A percentile compares a stretch with the other conserved stretches of the same genome.
These are phyloP conservation scores for Mesembryanthemum crystallinum DNA, from an alignment of 148 eudicot genomes.

Conservation along the genomic window DNA sequence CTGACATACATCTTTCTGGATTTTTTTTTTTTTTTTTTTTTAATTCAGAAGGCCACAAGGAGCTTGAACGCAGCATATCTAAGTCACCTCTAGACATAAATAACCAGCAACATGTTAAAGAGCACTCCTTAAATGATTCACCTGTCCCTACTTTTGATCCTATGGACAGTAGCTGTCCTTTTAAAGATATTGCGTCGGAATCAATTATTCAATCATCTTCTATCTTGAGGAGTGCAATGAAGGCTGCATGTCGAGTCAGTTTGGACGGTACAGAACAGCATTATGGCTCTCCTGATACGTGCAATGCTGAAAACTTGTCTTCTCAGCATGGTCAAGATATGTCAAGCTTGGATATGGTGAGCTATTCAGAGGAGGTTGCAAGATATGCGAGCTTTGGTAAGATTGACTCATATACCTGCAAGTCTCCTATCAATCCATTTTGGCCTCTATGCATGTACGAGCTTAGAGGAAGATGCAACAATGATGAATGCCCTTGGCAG, in stretches of 20 bases:
- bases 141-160: slow-evolving; percentile 28
- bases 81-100: slow-evolving; percentile 23
- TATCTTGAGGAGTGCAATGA: slow-evolving; percentile 44
- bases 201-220: slow-evolving; percentile 26
- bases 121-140: slow-evolving; percentile 30
- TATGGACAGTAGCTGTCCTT: slow-evolving; percentile 21
- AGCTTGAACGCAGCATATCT: slow-evolving; percentile 24
- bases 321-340: slow-evolving; percentile 17
- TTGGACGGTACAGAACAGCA: slow-evolving; percentile 16
- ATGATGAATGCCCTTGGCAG: slow-evolving; percentile 74
- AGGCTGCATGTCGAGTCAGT: slow-evolving; percentile 22
- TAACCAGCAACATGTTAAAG: slow-evolving; percentile 31
- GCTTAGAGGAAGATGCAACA: slow-evolving; percentile 73
- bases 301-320: slow-evolving; percentile 16
- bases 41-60: slow-evolving; percentile 19
- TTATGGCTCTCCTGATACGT: slow-evolving; percentile 13
- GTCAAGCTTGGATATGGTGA: slow-evolving; percentile 18
- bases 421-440: slow-evolving; percentile 45
- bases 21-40: slow-evolving; percentile 6
- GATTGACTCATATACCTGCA: slow-evolving; percentile 48
- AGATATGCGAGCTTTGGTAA: slow-evolving; percentile 26
- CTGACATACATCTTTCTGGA: neutral
- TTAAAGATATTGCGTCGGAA: slow-evolving; percentile 23
- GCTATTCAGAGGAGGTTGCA: slow-evolving; percentile 24
- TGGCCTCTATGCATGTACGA: slow-evolving; percentile 79